phyloP scores from a whole-genome alignment of 2,329 filamentous ascomycete genomes.

The Cercospora beticola region DNA sequence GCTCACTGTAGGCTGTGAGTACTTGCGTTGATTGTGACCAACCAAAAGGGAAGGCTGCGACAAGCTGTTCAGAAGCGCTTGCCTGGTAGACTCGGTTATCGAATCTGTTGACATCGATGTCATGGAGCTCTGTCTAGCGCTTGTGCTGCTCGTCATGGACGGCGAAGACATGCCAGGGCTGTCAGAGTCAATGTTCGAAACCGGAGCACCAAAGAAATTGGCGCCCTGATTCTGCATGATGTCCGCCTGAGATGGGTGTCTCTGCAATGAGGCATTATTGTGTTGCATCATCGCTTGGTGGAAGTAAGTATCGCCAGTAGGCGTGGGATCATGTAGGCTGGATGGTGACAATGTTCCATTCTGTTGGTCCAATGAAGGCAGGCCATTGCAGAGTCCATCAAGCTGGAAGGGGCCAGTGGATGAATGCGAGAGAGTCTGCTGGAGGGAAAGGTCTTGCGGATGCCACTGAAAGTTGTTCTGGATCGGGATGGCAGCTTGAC shows the following conservation, averaged over 20 bases:
- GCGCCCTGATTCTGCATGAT: conserved; percentile 45
- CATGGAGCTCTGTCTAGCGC: conserved; percentile 60
- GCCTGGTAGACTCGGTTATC: conserved; percentile 65
- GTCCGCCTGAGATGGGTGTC: conserved; percentile 23
- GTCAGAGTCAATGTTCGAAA: conserved; percentile 69
- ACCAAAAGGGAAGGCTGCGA: conserved; percentile 57
- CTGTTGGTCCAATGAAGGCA: conserved; percentile 71
- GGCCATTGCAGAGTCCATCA: conserved; percentile 71
- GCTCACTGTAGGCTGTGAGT: conserved; percentile 58
- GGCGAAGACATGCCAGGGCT: conserved; percentile 62
- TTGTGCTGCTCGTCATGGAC: conserved; percentile 62
- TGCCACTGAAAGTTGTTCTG: conserved; percentile 53
- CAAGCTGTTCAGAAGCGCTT: conserved; percentile 61
- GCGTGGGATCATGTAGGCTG: conserved; percentile 67
- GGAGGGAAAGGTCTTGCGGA: conserved; percentile 63
- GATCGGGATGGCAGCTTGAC: conserved; percentile 40
- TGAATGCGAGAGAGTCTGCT: conserved; percentile 59
- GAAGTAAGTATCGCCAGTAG: conserved; percentile 70
- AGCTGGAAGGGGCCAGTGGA: conserved; percentile 67
- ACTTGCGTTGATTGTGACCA: conserved; percentile 55
- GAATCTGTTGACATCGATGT: conserved; percentile 63
- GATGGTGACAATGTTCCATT: conserved; percentile 75
- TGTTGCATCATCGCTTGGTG: conserved; percentile 65
- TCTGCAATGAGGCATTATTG: conserved; percentile 23
- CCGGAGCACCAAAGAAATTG: conserved; percentile 58